Evolutionary conservation across 2,329 filamentous ascomycete genomes (phyloP).

Genomic region (Pseudopithomyces chartarum): DNA sequence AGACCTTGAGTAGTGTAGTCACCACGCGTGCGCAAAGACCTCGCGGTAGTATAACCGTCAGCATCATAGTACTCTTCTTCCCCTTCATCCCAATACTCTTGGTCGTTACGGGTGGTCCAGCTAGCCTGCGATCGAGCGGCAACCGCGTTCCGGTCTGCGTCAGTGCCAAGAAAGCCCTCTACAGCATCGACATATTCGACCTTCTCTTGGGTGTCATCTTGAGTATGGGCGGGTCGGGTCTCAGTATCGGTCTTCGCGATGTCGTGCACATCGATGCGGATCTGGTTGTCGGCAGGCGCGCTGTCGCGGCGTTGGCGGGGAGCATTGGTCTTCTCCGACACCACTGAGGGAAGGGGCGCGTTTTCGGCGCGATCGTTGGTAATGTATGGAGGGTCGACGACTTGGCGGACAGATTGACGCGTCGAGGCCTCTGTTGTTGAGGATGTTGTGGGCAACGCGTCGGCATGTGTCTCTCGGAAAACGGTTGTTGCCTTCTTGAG

Average conservation of each 20-base stretch:
- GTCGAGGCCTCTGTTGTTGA: conserved; percentile 23
- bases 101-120: conserved; percentile 50
- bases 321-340: conserved; percentile 4
- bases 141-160: conserved; percentile 44
- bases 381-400: conserved; percentile 26
- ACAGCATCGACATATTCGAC: conserved; percentile 45
- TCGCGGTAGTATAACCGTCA: conserved; percentile 75
- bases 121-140: conserved; percentile 32
- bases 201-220: conserved; percentile 30
- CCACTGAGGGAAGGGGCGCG: conserved; percentile 17
- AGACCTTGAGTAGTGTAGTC: conserved; percentile 73
- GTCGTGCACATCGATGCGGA: conserved; percentile 10
- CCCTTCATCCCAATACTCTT: conserved; percentile 77
- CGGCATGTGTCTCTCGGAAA: conserved; percentile 55
- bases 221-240: conserved; percentile 10
- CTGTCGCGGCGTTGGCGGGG: neutral
- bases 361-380: conserved; percentile 7
- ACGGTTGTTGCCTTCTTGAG: conserved; percentile 60
- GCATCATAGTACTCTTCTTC: conserved; percentile 76
- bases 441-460: conserved; percentile 20
- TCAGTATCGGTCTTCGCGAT: conserved; percentile 19
- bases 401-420: conserved; percentile 26
- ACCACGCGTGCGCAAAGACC: conserved; percentile 75
- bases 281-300: neutral
- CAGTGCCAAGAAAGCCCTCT: conserved; percentile 41